These are phyloP conservation scores for Neurospora africana DNA, from an alignment of 495 filamentous ascomycete species.

Conservation along the genomic window DNA sequence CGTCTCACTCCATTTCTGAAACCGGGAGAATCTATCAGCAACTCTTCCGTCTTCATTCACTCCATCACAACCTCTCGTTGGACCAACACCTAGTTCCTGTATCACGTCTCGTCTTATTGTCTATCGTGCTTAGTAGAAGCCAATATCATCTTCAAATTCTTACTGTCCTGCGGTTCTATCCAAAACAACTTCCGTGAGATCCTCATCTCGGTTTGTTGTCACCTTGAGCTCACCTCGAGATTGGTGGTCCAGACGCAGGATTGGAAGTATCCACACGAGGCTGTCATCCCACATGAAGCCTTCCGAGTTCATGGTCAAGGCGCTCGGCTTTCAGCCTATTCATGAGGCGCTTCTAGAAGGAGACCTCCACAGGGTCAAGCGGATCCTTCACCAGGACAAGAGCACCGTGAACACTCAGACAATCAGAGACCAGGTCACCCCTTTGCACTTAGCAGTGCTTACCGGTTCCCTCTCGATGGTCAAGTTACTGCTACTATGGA, in stretches of 20 bases:
- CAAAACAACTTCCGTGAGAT: neutral
- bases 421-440: neutral
- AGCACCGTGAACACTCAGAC: neutral
- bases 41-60: neutral
- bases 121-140: neutral
- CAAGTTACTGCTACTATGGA: neutral
- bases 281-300: neutral
- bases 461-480: neutral
- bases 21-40: neutral
- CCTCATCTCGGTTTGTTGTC: neutral
- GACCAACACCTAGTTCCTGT: neutral
- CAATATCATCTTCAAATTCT: neutral
- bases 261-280: neutral
- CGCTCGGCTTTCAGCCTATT: neutral
- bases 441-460: neutral
- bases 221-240: neutral
- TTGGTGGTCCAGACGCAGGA: neutral
- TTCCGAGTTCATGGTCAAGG: neutral
- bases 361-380: neutral
- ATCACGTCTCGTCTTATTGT: neutral
- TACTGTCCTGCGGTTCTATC: fast-evolving
- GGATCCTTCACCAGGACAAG: neutral
- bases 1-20: neutral
- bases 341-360: neutral
- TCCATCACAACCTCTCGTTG: neutral